phyloP scores from a whole-genome alignment of 2,329 filamentous ascomycete genomes.

The Diaporthe helianthi region DNA sequence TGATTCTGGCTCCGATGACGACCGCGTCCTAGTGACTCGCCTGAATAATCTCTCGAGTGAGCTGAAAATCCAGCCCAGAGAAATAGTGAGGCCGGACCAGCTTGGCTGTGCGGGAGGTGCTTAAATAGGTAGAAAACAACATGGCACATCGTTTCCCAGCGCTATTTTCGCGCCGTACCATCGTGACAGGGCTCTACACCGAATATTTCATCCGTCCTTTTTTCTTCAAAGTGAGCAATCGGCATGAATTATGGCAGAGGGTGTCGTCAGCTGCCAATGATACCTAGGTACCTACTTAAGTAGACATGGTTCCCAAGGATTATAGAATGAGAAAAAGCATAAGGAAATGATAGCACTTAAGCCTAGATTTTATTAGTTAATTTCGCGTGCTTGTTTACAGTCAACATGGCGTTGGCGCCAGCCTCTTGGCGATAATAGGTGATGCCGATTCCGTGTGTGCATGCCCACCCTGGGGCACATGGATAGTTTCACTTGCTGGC shows the following conservation, averaged over 20 bases:
- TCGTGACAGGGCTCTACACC: not conserved
- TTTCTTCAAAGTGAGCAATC: not conserved
- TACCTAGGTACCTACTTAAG: too few relatives aligned
- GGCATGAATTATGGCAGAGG: not conserved
- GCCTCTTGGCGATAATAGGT: not conserved
- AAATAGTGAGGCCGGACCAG: not conserved
- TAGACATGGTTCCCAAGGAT: accelerated
- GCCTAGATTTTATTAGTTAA: too few relatives aligned
- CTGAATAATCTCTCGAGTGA: not conserved
- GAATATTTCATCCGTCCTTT: not conserved
- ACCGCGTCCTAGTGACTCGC: not conserved
- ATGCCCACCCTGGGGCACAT: too few relatives aligned
- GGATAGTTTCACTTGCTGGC: too few relatives aligned
- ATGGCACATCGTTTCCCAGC: not conserved
- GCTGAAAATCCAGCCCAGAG: not conserved
- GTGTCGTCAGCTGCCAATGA: too few relatives aligned
- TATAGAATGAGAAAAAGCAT: not conserved
- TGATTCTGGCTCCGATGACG: not conserved
- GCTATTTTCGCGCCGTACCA: too few relatives aligned
- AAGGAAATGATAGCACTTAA: too few relatives aligned
- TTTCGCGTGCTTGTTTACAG: not conserved
- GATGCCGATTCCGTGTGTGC: not conserved
- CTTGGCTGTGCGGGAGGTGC: not conserved
- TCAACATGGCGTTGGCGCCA: not conserved
- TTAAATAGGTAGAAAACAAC: too few relatives aligned